These are phyloP conservation scores for Coemansia sp. DNA, from an alignment of 192 early-diverging fungal species.

Conservation along the genomic window DNA sequence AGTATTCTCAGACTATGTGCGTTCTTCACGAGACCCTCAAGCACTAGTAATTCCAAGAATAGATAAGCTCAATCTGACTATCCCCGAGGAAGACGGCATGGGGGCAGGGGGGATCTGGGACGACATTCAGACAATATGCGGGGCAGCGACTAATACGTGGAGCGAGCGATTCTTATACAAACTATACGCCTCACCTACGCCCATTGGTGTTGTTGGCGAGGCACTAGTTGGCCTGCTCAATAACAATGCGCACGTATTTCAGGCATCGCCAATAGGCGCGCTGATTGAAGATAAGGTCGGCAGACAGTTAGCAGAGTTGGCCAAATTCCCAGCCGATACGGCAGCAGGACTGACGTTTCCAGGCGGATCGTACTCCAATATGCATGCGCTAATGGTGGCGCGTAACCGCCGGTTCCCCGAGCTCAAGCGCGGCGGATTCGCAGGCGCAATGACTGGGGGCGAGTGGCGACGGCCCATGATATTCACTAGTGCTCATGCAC, in stretches of 20 bases:
- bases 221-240: conserved; percentile 70
- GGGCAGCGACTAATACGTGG: conserved; percentile 55
- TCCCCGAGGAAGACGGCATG: conserved; percentile 14
- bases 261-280: conserved; percentile 69
- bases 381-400: conserved; percentile 75
- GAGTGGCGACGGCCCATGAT: conserved; percentile 50
- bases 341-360: conserved; percentile 70
- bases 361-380: conserved; percentile 76
- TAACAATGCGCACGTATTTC: conserved; percentile 78
- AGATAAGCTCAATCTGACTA: not conserved
- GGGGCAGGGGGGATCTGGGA: conserved; percentile 29
- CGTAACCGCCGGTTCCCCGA: conserved; percentile 66
- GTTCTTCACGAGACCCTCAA: not conserved
- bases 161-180: conserved; percentile 81
- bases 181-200: conserved; percentile 74
- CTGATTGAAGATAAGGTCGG: conserved; percentile 70
- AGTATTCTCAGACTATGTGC: conserved; percentile 31
- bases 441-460: conserved; percentile 10
- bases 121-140: conserved; percentile 31
- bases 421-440: conserved; percentile 59
- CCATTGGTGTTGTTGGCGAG: conserved; percentile 74
- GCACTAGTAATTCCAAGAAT: not conserved
- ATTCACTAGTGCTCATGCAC: conserved; percentile 71
- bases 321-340: conserved; percentile 34
- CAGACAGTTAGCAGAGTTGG: conserved; percentile 27